phyloP scores from a whole-genome alignment of 2,329 filamentous ascomycete genomes.

The Pseudogymnoascus sp. region DNA sequence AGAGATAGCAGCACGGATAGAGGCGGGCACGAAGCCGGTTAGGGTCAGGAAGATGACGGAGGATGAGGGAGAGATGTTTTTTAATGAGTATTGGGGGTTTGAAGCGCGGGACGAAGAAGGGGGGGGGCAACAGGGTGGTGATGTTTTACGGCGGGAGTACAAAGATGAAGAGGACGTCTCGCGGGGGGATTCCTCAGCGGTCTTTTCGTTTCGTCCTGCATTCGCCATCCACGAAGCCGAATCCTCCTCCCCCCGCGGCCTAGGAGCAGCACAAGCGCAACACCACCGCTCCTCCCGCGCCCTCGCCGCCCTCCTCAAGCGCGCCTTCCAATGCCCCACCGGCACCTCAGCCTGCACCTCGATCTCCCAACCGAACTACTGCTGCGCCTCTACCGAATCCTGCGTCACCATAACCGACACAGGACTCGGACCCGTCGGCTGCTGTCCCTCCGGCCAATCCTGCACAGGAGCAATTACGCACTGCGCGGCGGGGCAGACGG shows the following conservation, averaged over 20 bases:
- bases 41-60: slow-evolving; percentile 65
- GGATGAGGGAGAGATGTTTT: slow-evolving; percentile 67
- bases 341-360: slow-evolving; percentile 57
- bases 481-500: slow-evolving; percentile 54
- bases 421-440: slow-evolving; percentile 61
- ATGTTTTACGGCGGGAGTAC: slow-evolving; percentile 17
- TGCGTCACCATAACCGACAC: slow-evolving; percentile 59
- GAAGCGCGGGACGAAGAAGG: slow-evolving; percentile 12
- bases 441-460: slow-evolving; percentile 57
- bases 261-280: not conserved
- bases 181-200: slow-evolving; percentile 18
- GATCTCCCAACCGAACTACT: slow-evolving; percentile 62
- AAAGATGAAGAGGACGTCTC: slow-evolving; percentile 18
- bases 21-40: slow-evolving; percentile 39
- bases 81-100: slow-evolving; percentile 51
- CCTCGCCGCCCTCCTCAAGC: slow-evolving; percentile 42
- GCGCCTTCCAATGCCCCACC: slow-evolving; percentile 57
- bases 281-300: slow-evolving; percentile 18
- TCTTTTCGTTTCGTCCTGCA: slow-evolving; percentile 38
- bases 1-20: slow-evolving; percentile 32
- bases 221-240: slow-evolving; percentile 41
- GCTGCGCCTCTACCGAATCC: slow-evolving; percentile 57
- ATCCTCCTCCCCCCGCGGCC: not conserved
- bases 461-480: slow-evolving; percentile 56
- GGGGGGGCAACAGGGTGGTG: not conserved